phyloP scores from a whole-genome alignment of 2,329 filamentous ascomycete genomes.

The Monilinia vaccinii-corymbosi region DNA sequence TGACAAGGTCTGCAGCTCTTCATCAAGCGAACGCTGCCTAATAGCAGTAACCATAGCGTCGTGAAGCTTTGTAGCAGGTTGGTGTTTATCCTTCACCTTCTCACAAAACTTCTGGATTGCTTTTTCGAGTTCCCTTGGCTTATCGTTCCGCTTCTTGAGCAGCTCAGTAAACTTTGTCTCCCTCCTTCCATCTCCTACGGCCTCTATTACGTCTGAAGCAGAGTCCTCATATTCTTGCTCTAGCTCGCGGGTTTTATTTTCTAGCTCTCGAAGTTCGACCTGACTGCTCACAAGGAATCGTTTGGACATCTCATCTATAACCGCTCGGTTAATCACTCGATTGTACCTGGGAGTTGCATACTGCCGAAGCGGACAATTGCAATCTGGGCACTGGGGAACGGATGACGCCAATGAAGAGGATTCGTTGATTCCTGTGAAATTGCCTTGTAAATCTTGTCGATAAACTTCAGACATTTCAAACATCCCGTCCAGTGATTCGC shows the following conservation, averaged over 20 bases:
- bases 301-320: constrained; percentile 33
- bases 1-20: neutral
- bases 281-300: constrained; percentile 29
- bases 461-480: constrained; percentile 39
- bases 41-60: constrained; percentile 29
- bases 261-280: constrained; percentile 24
- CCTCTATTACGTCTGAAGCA: neutral
- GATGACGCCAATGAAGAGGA: constrained; percentile 19
- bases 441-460: constrained; percentile 24
- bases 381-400: constrained; percentile 30
- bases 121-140: constrained; percentile 16
- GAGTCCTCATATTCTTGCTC: constrained; percentile 16
- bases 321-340: constrained; percentile 30
- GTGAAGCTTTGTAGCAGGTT: constrained; percentile 33
- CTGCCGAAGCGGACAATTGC: constrained; percentile 28
- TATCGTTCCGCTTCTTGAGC: constrained; percentile 16
- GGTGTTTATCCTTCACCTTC: constrained; percentile 27
- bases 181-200: neutral
- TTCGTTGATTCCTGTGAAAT: constrained; percentile 25
- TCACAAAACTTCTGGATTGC: constrained; percentile 19
- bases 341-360: constrained; percentile 31
- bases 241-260: constrained; percentile 15
- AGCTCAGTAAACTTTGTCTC: neutral
- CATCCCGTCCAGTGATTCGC: constrained; percentile 49
- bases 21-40: constrained; percentile 6